These are phyloP conservation scores for Ceratocystis albifundus DNA, from an alignment of 2,329 filamentous ascomycete species.

Conservation along the genomic window DNA sequence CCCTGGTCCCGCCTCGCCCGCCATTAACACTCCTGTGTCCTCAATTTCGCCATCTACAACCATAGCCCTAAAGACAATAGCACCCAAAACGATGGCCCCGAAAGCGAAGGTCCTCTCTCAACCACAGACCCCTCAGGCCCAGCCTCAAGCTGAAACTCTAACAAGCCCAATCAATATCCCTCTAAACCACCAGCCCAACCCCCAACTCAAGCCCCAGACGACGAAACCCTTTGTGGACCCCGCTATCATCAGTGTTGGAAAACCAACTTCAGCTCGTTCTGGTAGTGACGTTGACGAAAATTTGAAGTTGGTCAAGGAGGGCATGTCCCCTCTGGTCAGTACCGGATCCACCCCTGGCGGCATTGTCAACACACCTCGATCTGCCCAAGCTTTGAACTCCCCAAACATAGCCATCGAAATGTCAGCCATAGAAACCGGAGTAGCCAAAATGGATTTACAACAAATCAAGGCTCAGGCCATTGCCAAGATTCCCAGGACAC, in stretches of 20 bases:
- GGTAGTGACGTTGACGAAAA: constrained; percentile 18
- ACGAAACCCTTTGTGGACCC: constrained; percentile 56
- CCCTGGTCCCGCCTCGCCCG: constrained; percentile 23
- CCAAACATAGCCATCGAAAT: constrained; percentile 1
- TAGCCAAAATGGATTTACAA: constrained; percentile 7
- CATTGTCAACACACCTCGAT: not conserved
- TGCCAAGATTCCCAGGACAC: not conserved
- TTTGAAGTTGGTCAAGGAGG: not conserved
- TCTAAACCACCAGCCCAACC: not conserved
- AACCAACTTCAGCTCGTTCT: constrained; percentile 13
- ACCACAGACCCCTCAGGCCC: not conserved
- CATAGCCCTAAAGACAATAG: not conserved
- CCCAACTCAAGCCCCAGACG: not conserved
- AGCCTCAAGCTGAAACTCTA: not conserved
- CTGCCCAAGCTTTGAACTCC: not conserved
- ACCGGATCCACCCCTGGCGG: not conserved
- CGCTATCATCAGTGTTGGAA: constrained; percentile 60
- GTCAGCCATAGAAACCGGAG: constrained; percentile 9
- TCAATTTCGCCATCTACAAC: constrained; percentile 29
- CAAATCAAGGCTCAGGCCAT: not conserved
- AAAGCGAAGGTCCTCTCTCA: not conserved
- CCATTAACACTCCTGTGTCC: constrained; percentile 25
- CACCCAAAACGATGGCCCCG: not conserved
- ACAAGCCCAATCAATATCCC: not conserved
- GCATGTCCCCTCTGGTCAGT: not conserved